A percentile compares a stretch with the other conserved stretches of the same genome.
phyloP scores from a whole-genome alignment of 345 rosid species.

The Melaleuca quinquenervia region DNA sequence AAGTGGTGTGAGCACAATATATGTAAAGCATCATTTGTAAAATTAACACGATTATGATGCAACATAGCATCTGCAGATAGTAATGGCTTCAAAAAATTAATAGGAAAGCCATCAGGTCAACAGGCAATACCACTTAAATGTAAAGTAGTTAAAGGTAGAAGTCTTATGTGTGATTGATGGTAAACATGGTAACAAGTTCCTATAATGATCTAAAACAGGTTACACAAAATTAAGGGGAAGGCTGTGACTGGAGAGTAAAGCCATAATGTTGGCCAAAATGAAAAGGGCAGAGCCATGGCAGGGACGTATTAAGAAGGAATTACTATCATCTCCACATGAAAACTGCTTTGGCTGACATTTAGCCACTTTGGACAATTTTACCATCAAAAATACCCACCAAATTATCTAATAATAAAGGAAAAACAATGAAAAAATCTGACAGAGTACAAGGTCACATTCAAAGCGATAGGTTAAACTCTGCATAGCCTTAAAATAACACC shows the following conservation, averaged over 20 bases:
- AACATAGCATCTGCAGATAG: background rate
- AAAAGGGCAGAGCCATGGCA: background rate
- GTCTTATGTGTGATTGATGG: background rate
- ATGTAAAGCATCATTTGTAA: background rate
- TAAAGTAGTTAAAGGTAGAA: background rate
- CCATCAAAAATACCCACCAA: background rate
- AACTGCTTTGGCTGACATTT: background rate
- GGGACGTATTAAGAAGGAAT: background rate
- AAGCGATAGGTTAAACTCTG: background rate
- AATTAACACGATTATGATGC: background rate
- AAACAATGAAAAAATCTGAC: background rate
- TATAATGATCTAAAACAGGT: background rate
- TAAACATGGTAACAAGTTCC: background rate
- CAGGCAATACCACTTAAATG: background rate
- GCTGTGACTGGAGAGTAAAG: background rate
- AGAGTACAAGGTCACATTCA: background rate
- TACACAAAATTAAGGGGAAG: background rate
- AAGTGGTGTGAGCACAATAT: background rate
- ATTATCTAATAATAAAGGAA: background rate
- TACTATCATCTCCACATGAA: background rate
- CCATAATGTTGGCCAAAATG: background rate
- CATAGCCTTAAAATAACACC: conserved; percentile 22
- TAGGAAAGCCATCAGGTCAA: background rate
- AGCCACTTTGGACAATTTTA: background rate
- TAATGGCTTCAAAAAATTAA: background rate